Base-by-base conservation (phyloP, 306 rosid genomes). In the Castanospermum australe region DNA sequence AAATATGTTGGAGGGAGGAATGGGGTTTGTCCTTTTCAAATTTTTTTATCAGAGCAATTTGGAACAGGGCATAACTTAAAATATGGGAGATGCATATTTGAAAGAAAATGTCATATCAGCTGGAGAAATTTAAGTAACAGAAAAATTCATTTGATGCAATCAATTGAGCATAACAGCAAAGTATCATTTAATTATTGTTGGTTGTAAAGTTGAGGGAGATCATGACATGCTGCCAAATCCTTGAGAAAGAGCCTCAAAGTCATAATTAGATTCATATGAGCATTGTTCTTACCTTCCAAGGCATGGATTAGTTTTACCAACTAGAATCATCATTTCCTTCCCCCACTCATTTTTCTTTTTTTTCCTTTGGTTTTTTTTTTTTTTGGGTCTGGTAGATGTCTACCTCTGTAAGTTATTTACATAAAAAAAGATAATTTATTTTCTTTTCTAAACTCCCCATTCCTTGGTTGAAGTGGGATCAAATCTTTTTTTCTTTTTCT, bases 151-250 rank as follows among this genome's bases (percentile, higher is more conserved):
- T 83, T 74, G 86, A 61, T 73, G 63, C 59, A 85, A 83, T 79
- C 80, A 77, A 86, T 77, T 78, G 76, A 79, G 77, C 56, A 76
- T 84, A 84, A 82, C 84, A 76, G 79, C 61, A 80, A 79, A 72
- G 55, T 78, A 70, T 47, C 57, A 47, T 56, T 52, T 32, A 41
- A 48, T 65, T 73, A 30, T 56, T 76, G 85, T 81, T 84, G 78
- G 88, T 83, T 70, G 77, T 71, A 55, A 84, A 82, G 93, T 85
- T 78, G 81, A 82, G 92, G 82, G 39, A 63, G 97, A 90, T 84
- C 82, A 87, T 76, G 93, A 90, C 93, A 81, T 82, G 81, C 67
- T 78, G 89, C 95, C 97, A 83, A 86, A 90, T 80, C 62, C 71
- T 64, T 72, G 74, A 67, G n/a, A 67, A 74, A 69, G 8, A 47